Evolutionary conservation across 345 rosid genomes (phyloP), one percentile per base, ranked within the genome.

Genomic region (Hibiscus mutabilis): DNA sequence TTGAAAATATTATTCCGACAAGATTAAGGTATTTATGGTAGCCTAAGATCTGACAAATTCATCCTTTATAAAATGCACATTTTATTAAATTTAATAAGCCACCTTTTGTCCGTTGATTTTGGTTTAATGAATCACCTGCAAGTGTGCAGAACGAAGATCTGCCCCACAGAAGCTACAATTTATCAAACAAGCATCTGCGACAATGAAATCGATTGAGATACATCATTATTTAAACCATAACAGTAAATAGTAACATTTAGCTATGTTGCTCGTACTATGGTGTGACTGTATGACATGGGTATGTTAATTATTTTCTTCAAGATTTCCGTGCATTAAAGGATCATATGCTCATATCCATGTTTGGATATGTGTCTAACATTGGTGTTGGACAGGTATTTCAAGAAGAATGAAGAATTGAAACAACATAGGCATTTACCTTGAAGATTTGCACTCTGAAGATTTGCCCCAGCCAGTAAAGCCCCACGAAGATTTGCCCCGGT

Each of bases 361-460:
- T 25, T 22, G 2, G 58, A 53, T 18, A 52, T n/a, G 56, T 0
- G 1, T 53, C 58, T 53, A 53, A 7, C 22, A 53, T 53, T 1
- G 24, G 58, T 7, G 9, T 52, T n/a, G 57, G 57, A 52, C 57
- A n/a, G 9, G 25, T 19, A 53, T 22, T 19, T 53, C 58, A 53
- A 52, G 12, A 52, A 47, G 16, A 15, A 4, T 49, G 12, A 18
- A 49, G 16, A 15, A 4, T 49, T 49, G 3, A 35, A 35, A 10
- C 9, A 35, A 35, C 42, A 16, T 15, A 5, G 13, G 31, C 24
- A 58, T 19, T 80, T 80, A 80, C 97, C 97, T 87, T 91, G 96
- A 37, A 94, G 78, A 82, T 90, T 94, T 73, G 97, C 97, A 87
- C 97, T 91, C 81, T 91, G 93, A 84, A 94, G 97, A 87, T 72